Evolutionary conservation across 1,284 basidiomycete species (phyloP), one percentile per base, ranked within the genome.

Genomic region (Boletellus dicymbophilus): DNA sequence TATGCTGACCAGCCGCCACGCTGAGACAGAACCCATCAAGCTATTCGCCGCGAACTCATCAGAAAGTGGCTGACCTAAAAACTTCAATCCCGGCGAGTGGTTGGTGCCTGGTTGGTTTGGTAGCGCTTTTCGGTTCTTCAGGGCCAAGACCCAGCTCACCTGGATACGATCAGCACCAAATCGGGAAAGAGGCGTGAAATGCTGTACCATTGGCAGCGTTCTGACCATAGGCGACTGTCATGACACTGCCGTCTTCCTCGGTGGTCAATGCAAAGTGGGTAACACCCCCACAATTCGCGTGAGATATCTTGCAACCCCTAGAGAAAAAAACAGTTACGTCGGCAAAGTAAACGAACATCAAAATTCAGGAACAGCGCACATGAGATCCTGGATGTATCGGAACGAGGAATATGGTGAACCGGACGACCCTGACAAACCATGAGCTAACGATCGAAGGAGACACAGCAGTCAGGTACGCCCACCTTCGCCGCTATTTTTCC

Each of bases 401-500:
- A 94, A 92, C 1, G 81, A 79, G 1, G 91, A 92, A 67, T 87
- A 93, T 0, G 91, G 90, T 28, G 89, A 86, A 13, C 90, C 90
- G 12, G 79, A 80, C 8, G 89, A 93, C 15, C 88, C 86, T 89
- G 48, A 27, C 40, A 44, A 15, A 27, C 40, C 15, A 26, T 46
- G 33, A 52, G 57, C 46, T 25, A 27, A 48, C 18, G 30, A 43
- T 18, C 7, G 6, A 33, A 23, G 46, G 23, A 27, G 40, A 20
- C 31, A 30, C 18, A 42, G 22, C 15, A 47, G 38, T 52, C 40
- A 47, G 47, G 48, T 44, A 45, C 53, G n/a, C n/a, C n/a, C n/a
- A 80, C 94, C 95, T 68, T 96, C 94, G 15, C 95, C 95, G 2
- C 90, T 91, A 51, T 85, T 88, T 71, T 96, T 97, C 90, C 92